Conservation (phyloP, 2,329 filamentous ascomycete genomes). For the Akanthomyces dipterigenus region DNA sequence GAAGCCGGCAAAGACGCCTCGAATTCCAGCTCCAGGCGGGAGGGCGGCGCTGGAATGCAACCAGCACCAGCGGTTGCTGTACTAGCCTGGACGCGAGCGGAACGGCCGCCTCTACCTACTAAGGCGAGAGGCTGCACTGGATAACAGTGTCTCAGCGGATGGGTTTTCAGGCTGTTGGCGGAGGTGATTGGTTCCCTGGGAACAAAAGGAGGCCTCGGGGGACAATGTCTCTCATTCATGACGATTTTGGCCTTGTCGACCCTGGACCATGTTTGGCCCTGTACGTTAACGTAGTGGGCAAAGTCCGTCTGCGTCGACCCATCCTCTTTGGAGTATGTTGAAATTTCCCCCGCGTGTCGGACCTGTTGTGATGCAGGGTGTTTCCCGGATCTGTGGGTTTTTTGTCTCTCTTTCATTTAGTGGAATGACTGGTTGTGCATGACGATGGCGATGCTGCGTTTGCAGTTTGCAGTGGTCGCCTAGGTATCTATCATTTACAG, state of each 20-base stretch:
- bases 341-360: neutral
- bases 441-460: neutral
- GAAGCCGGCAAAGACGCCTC: neutral
- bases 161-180: neutral
- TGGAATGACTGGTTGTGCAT: neutral
- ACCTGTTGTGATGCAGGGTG: neutral
- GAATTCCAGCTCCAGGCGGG: constrained; percentile 10
- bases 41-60: constrained; percentile 9
- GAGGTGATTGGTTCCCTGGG: neutral
- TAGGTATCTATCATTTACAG: neutral
- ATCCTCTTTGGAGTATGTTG: neutral
- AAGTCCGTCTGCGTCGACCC: neutral
- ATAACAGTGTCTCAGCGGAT: constrained; percentile 3
- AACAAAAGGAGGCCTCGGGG: neutral
- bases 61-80: neutral
- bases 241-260: neutral
- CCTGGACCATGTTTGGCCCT: too few relatives aligned
- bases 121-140: neutral
- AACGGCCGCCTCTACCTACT: neutral
- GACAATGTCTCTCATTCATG: neutral
- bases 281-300: neutral
- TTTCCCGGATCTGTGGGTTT: neutral
- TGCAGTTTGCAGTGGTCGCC: neutral
- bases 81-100: neutral
- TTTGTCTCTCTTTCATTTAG: neutral